phyloP scores from a whole-genome alignment of 441 rosid species.

The Populus hybrid region DNA sequence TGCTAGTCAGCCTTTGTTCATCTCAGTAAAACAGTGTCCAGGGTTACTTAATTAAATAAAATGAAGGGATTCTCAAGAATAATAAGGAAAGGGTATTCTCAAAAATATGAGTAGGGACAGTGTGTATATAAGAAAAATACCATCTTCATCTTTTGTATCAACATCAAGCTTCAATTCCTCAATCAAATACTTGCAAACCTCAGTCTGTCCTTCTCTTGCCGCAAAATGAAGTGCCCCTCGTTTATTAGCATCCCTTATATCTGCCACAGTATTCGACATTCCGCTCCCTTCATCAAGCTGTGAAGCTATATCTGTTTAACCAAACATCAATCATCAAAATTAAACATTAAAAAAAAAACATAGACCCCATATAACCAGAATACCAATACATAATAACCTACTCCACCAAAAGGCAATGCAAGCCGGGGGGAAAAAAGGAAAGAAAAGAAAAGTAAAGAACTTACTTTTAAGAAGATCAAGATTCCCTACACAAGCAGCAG shows the following conservation, averaged over 20 bases:
- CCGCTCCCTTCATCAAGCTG: constrained; percentile 88
- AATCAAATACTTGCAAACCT: constrained; percentile 73
- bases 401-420: neutral
- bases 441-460: constrained; percentile 4
- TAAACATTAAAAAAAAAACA: neutral
- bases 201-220: constrained; percentile 85
- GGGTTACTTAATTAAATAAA: neutral
- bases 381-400: neutral
- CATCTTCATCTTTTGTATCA: constrained; percentile 75
- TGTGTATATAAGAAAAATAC: constrained; percentile 29
- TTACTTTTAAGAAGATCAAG: constrained; percentile 83
- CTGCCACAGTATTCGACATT: constrained; percentile 56
- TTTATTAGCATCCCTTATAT: constrained; percentile 85
- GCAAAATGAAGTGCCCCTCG: constrained; percentile 96
- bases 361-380: neutral
- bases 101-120: neutral
- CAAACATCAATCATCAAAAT: constrained; percentile 10
- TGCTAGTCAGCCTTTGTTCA: neutral
- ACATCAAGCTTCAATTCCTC: constrained; percentile 75
- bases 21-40: neutral
- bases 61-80: neutral
- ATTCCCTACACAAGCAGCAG: constrained; percentile 72
- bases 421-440: neutral
- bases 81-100: neutral
- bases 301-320: constrained; percentile 47